Percentiles rank a stretch among this genome's conserved stretches.
These are phyloP conservation scores for Anthracocystis setariae DNA, from an alignment of 1,284 basidiomycete genomes.

Conservation along the genomic window DNA sequence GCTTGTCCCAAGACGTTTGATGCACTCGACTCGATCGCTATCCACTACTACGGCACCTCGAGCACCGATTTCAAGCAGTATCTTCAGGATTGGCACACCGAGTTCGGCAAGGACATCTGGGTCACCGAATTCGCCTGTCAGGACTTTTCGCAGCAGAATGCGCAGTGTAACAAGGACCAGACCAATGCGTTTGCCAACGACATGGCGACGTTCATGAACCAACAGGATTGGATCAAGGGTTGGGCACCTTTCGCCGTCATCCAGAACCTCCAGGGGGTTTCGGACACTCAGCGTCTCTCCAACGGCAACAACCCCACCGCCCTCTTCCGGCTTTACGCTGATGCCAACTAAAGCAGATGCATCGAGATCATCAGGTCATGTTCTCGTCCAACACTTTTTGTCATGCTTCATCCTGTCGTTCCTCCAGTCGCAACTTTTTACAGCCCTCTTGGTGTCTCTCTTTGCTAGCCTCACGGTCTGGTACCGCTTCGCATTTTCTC, in stretches of 20 bases:
- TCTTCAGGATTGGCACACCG: slow-evolving; percentile 48
- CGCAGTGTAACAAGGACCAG: slow-evolving; percentile 68
- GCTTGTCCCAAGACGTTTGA: slow-evolving; percentile 49
- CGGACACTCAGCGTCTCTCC: slow-evolving; percentile 41
- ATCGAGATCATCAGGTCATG: neutral
- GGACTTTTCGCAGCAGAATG: slow-evolving; percentile 66
- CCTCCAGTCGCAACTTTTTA: neutral
- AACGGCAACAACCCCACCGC: slow-evolving; percentile 45
- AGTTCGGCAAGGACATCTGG: slow-evolving; percentile 58
- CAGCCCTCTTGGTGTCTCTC: neutral
- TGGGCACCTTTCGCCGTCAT: slow-evolving; percentile 60
- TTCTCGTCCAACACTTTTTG: neutral
- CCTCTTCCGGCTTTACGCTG: slow-evolving; percentile 43
- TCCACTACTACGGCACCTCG: slow-evolving; percentile 61
- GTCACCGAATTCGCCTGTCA: slow-evolving; percentile 58
- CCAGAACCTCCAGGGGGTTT: slow-evolving; percentile 56
- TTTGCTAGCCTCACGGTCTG: slow-evolving; percentile 8
- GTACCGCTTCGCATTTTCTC: slow-evolving; percentile 6
- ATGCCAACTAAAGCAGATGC: slow-evolving; percentile 15
- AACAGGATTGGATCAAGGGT: slow-evolving; percentile 50
- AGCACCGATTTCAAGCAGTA: slow-evolving; percentile 52
- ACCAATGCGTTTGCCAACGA: slow-evolving; percentile 70
- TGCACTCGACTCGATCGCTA: slow-evolving; percentile 56
- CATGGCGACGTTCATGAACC: slow-evolving; percentile 62
- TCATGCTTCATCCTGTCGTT: neutral